These are phyloP conservation scores for Lactarius hengduanensis DNA, from an alignment of 768 basidiomycete genomes.

Conservation along the genomic window DNA sequence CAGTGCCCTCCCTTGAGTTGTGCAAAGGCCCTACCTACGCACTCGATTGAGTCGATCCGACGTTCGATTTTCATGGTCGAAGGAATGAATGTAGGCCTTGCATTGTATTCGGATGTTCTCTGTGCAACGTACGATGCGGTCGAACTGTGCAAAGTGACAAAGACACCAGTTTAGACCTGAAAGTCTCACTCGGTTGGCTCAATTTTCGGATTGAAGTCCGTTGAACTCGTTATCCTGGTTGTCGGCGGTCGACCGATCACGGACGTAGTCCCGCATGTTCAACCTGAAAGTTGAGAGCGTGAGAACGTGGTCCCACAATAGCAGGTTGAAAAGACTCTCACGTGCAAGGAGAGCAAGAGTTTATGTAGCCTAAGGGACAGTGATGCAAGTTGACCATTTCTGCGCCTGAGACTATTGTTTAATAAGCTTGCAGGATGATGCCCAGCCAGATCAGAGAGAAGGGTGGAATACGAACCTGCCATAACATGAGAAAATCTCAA, in stretches of 20 bases:
- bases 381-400: background rate
- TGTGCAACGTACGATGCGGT: background rate
- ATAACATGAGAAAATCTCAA: background rate
- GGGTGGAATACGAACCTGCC: background rate
- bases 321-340: background rate
- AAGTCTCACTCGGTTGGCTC: background rate
- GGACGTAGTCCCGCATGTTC: background rate
- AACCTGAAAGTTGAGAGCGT: background rate
- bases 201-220: background rate
- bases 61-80: too few relatives aligned
- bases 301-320: background rate
- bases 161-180: background rate
- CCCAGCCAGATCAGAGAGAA: background rate
- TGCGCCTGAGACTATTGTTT: background rate
- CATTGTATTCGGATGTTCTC: background rate
- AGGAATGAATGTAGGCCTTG: background rate
- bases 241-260: background rate
- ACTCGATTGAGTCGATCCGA: background rate
- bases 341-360: background rate
- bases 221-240: background rate
- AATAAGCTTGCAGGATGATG: background rate
- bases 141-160: background rate
- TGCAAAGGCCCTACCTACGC: background rate
- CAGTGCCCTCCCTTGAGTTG: background rate
- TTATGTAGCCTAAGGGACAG: background rate